phyloP scores from a whole-genome alignment of 148 eudicot genomes.

The Diospyros lotus region DNA sequence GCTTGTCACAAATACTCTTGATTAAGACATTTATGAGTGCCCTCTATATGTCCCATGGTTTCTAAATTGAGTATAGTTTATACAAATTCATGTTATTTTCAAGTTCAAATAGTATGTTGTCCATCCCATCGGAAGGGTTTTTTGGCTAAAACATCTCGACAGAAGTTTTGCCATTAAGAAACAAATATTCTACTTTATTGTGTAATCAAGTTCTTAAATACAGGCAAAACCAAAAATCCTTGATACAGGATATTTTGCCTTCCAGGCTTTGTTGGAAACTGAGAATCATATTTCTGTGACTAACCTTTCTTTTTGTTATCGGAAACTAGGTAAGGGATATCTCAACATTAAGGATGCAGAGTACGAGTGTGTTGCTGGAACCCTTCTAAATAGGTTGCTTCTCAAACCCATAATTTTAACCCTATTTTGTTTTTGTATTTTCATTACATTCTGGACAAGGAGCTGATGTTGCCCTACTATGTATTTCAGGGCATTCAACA shows the following conservation, averaged over 20 bases:
- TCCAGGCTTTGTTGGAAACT: conserved; percentile 1
- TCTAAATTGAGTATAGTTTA: too few relatives aligned
- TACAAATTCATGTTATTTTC: neutral
- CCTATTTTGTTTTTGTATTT: too few relatives aligned
- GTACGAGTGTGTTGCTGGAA: conserved; percentile 46
- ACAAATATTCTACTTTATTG: neutral
- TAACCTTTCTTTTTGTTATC: neutral
- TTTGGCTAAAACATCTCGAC: neutral
- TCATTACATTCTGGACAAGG: neutral
- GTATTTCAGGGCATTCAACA: conserved; percentile 52
- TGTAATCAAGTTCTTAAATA: neutral
- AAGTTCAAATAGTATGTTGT: neutral
- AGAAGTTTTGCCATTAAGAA: neutral
- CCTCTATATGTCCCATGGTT: neutral
- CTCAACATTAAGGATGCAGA: conserved; percentile 20
- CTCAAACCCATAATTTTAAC: conserved; percentile 2
- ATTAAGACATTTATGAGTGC: too few relatives aligned
- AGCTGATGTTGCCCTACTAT: neutral
- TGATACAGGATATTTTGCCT: neutral
- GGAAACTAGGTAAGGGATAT: conserved; percentile 26
- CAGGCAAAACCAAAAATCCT: too few relatives aligned
- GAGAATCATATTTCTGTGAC: neutral
- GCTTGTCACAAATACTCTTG: too few relatives aligned
- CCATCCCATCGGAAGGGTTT: neutral
- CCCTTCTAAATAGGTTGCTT: conserved; percentile 51